phyloP scores from a whole-genome alignment of 1,284 basidiomycete genomes.

The Leccinum subrobustum region DNA sequence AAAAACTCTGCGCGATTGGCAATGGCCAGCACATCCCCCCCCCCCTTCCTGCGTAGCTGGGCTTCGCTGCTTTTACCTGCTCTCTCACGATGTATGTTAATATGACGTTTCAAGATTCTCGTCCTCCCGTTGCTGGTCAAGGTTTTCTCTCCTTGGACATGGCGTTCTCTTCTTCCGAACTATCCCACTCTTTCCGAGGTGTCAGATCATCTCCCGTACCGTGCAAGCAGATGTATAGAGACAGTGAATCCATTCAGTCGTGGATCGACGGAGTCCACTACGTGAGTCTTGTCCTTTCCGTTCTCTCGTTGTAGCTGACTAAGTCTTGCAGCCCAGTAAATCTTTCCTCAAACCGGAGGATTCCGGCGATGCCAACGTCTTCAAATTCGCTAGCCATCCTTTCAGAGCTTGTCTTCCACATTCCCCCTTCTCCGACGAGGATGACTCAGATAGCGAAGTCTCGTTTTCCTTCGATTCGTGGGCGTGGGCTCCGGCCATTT shows the following conservation, averaged over 20 bases:
- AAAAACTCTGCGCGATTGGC: constrained; percentile 15
- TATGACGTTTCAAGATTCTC: constrained; percentile 22
- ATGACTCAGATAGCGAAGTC: constrained; percentile 18
- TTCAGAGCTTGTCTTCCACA: constrained; percentile 14
- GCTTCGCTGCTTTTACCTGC: constrained; percentile 23
- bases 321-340: constrained; percentile 15
- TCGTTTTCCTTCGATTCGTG: constrained; percentile 17
- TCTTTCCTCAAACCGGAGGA: constrained; percentile 3
- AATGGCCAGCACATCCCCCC: neutral
- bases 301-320: constrained; percentile 2
- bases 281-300: constrained; percentile 14
- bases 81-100: constrained; percentile 12
- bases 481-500: constrained; percentile 23
- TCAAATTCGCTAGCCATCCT: constrained; percentile 21
- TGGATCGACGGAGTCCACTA: constrained; percentile 28
- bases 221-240: constrained; percentile 25
- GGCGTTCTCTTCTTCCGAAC: constrained; percentile 13
- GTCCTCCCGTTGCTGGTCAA: constrained; percentile 32
- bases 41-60: constrained; percentile 25
- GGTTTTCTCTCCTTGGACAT: constrained; percentile 13
- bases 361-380: constrained; percentile 1
- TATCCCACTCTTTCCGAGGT: constrained; percentile 1
- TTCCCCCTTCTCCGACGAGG: constrained; percentile 25
- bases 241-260: constrained; percentile 23
- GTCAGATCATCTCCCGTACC: constrained; percentile 5